Conservation (phyloP, 495 filamentous ascomycete species). For the Barbatosphaeria neglecta region DNA sequence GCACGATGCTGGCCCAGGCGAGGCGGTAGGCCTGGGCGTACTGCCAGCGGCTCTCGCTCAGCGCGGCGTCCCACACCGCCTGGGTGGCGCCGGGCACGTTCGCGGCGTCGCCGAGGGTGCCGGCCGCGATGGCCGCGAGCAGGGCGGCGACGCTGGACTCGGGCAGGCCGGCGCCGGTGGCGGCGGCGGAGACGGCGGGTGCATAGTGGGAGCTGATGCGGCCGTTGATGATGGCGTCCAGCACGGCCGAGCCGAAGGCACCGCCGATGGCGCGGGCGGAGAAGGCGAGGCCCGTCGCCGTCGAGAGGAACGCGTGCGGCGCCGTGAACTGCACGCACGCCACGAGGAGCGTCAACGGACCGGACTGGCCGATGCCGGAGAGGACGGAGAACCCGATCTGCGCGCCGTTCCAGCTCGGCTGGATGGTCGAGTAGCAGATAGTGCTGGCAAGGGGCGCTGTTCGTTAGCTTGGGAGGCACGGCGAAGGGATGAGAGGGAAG, state of each 20-base stretch:
- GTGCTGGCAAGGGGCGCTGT: constrained; percentile 14
- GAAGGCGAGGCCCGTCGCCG: constrained; percentile 43
- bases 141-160: constrained; percentile 21
- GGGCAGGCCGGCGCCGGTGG: constrained; percentile 29
- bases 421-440: constrained; percentile 37
- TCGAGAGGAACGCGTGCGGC: constrained; percentile 42
- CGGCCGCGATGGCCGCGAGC: constrained; percentile 20
- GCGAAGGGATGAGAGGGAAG: not conserved
- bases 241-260: constrained; percentile 42
- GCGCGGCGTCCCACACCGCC: constrained; percentile 23
- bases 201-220: constrained; percentile 28
- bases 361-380: constrained; percentile 37
- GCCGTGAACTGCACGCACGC: constrained; percentile 43
- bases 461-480: not conserved
- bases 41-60: constrained; percentile 24
- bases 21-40: constrained; percentile 35
- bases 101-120: constrained; percentile 11
- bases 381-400: constrained; percentile 39
- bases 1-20: constrained; percentile 41
- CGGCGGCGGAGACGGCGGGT: constrained; percentile 21
- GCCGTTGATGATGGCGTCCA: constrained; percentile 41
- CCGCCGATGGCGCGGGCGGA: constrained; percentile 42
- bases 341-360: constrained; percentile 36
- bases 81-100: constrained; percentile 21
- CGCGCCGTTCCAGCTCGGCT: constrained; percentile 30